Evolutionary conservation across 208 protist species (phyloP), one percentile per base, ranked within the genome.

Genomic region (Kentomonas sorsogonicus): DNA sequence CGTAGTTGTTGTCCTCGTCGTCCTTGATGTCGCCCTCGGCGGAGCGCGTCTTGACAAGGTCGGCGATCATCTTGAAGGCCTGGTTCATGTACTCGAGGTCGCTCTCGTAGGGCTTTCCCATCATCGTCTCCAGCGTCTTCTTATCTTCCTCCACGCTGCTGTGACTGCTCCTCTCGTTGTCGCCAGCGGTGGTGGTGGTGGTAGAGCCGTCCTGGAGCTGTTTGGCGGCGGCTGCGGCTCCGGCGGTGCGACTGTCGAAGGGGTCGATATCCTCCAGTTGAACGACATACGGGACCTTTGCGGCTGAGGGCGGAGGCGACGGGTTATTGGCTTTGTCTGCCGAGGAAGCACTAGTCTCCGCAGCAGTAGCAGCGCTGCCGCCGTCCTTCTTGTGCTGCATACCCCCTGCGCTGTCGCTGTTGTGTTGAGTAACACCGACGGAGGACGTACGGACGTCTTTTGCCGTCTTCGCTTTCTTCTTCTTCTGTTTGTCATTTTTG

Each of bases 31-130:
- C 89, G 22, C 83, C 78, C 54, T 97, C 89, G 6, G 82, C 72
- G 53, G 76, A 85, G 40, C 88, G 83, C 55, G 94, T 78, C 39
- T 82, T 81, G 50, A 96, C 89, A 57, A 90, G 52, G 46, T 81
- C 82, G 22, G 88, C 73, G 25, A 97, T 63, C 11, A 93, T 68
- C 58, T 95, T 83, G 61, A 95, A 97, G 15, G 83, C 74, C 22
- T 89, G 87, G 45, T 95, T 89, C 78, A 97, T 86, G 68, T 93
- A 97, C 64, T 95, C 86, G 53, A 97, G 80, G 48, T 97, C 84
- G 34, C 53, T 86, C 27, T 54, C 63, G 77, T 97, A 97, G 18
- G 92, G 80, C 18, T 41, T 54, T 48, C 27, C 47, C 41, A 41
- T 7, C 13, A 13, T 27, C 13, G 9, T 38, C 33, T 47, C 29